phyloP scores from a whole-genome alignment of 768 basidiomycete species.

The Dacryopinax spathularia region DNA sequence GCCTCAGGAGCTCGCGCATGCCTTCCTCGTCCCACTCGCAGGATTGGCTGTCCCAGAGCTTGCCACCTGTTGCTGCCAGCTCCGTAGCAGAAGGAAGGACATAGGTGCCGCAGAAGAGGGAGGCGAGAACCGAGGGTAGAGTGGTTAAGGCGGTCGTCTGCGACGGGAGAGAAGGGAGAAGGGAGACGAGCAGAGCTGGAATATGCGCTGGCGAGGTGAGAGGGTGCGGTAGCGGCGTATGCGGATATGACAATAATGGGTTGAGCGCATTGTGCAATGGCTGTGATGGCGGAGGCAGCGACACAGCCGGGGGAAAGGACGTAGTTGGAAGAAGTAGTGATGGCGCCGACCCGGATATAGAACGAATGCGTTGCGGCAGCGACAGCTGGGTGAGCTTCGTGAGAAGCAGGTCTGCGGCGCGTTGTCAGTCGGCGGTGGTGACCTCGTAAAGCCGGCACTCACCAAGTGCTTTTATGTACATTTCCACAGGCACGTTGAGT shows the following conservation, averaged over 20 bases:
- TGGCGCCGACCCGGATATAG: background rate
- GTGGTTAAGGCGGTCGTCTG: conserved; percentile 1
- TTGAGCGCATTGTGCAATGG: conserved; percentile 56
- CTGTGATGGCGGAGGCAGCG: conserved; percentile 59
- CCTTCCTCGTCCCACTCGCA: conserved; percentile 61
- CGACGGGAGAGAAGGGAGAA: background rate
- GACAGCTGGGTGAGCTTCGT: conserved; percentile 38
- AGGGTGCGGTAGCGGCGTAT: conserved; percentile 64
- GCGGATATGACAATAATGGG: conserved; percentile 56
- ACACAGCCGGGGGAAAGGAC: conserved; percentile 27
- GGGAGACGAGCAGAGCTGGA: background rate
- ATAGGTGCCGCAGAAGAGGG: background rate
- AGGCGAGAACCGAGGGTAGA: background rate
- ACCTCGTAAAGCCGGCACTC: conserved; percentile 21
- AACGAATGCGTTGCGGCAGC: conserved; percentile 4
- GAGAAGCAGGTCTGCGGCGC: conserved; percentile 51
- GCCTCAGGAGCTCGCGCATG: conserved; percentile 43
- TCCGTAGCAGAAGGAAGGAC: background rate
- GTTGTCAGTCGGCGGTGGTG: conserved; percentile 17
- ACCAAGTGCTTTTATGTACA: conserved; percentile 84
- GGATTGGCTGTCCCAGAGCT: conserved; percentile 49
- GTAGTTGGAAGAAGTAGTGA: conserved; percentile 3
- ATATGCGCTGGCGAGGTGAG: conserved; percentile 20
- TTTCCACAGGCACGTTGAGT: conserved; percentile 75
- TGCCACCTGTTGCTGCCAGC: background rate